phyloP scores from a whole-genome alignment of 495 filamentous ascomycete genomes.

The Xylaria nigripes region DNA sequence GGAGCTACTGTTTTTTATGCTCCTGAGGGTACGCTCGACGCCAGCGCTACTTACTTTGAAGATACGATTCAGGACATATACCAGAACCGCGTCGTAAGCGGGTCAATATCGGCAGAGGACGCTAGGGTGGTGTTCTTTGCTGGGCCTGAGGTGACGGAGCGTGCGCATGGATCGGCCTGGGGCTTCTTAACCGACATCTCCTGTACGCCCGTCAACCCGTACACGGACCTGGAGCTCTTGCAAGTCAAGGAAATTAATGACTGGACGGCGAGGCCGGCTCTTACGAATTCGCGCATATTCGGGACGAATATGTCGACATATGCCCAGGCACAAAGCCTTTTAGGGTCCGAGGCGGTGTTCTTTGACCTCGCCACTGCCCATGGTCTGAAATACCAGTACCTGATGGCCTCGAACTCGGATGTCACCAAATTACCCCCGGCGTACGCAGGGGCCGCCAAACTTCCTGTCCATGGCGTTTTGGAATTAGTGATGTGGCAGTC shows the following conservation, averaged over 20 bases:
- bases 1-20: conserved; percentile 1
- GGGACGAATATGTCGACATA: neutral
- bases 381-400: neutral
- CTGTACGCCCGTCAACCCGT: neutral
- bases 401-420: neutral
- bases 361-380: neutral
- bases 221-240: neutral
- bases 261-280: neutral
- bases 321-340: neutral
- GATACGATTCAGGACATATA: neutral
- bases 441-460: neutral
- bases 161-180: neutral
- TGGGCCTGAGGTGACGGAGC: conserved; percentile 1
- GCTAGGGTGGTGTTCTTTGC: neutral
- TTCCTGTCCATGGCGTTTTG: neutral
- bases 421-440: neutral
- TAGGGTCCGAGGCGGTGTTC: neutral
- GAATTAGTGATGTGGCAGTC: conserved; percentile 4
- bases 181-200: conserved; percentile 2
- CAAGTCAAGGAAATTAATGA: conserved; percentile 1
- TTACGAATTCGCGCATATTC: neutral
- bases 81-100: neutral
- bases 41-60: conserved; percentile 3
- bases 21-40: neutral
- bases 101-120: neutral